phyloP scores from a whole-genome alignment of 768 basidiomycete genomes.

The Suillus ampliporus region DNA sequence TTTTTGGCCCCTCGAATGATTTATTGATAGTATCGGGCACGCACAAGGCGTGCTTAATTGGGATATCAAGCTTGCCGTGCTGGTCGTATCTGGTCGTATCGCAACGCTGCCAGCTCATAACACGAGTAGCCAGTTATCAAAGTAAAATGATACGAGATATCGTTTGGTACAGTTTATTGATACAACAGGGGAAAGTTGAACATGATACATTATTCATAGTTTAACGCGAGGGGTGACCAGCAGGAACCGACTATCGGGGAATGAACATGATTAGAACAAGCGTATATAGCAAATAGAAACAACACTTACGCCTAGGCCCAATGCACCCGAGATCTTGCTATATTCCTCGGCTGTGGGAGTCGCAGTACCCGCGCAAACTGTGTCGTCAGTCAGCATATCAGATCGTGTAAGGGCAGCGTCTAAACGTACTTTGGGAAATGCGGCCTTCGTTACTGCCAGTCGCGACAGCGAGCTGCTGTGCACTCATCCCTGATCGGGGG shows the following conservation, averaged over 20 bases:
- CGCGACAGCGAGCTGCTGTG: neutral
- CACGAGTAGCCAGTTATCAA: neutral
- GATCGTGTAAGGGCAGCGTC: neutral
- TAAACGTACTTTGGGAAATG: neutral
- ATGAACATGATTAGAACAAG: neutral
- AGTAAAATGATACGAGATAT: neutral
- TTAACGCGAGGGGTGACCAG: neutral
- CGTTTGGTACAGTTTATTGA: neutral
- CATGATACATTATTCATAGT: neutral
- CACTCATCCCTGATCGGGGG: neutral
- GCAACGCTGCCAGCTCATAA: neutral
- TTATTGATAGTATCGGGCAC: neutral
- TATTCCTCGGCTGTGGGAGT: conserved; percentile 58
- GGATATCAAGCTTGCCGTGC: neutral
- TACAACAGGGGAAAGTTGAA: neutral
- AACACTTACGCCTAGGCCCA: conserved; percentile 36
- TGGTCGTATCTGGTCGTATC: neutral
- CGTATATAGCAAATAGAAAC: neutral
- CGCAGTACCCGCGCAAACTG: conserved; percentile 54
- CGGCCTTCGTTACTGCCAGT: neutral
- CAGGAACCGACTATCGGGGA: neutral
- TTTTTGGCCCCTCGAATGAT: neutral
- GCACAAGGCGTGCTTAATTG: too few relatives aligned
- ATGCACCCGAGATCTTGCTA: conserved; percentile 46
- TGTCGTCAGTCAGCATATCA: neutral